Evolutionary conservation across 2,329 filamentous ascomycete species (phyloP), one percentile per base, ranked within the genome.

Genomic region (Colletotrichum musicola): DNA sequence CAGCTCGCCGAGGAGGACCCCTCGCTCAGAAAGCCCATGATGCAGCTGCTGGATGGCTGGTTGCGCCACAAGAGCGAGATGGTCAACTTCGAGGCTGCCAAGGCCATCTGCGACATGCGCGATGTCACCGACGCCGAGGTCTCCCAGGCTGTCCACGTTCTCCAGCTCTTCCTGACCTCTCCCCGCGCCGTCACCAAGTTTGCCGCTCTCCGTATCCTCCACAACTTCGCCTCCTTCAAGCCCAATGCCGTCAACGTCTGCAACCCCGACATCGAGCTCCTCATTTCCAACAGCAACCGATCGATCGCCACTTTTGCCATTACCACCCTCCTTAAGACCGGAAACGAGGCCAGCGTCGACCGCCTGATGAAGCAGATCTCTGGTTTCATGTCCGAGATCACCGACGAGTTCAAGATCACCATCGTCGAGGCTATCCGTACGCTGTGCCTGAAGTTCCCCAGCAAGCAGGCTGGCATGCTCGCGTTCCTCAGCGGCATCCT

Each of bases 351-450:
- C 46, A 98, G 94, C 73, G 96, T 99, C 51, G 96, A 99, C 79
- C 91, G 96, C 62, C 83, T 99, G 73, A 98, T 99, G 94, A 98
- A 98, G 87, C 95, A 98, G 80, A 98, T 99, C 71, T 94, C 94
- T 25, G 92, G 93, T 46, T 98, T 99, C 84, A 98, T 99, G 96
- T 93, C 95, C 4, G 96, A 98, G 81, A 98, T 98, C 73, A 98
- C 95, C 6, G 96, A 99, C 77, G 96, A 99, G 81, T 99, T 99
- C 87, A 99, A 98, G 86, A 97, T 99, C 74, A 99, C 96, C n/a
- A 97, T 99, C 76, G 95, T 99, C 50, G 96, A 99, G 81, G 96
- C 96, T 49, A 98, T 99, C 77, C 92, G 96, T 70, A 98, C 96
- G 4, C 84, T 99, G 47, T 98, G 95, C 79, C 86, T 99, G 74